These are phyloP conservation scores for Stachybotrys chartarum DNA, from an alignment of 2,329 filamentous ascomycete species.

Conservation along the genomic window DNA sequence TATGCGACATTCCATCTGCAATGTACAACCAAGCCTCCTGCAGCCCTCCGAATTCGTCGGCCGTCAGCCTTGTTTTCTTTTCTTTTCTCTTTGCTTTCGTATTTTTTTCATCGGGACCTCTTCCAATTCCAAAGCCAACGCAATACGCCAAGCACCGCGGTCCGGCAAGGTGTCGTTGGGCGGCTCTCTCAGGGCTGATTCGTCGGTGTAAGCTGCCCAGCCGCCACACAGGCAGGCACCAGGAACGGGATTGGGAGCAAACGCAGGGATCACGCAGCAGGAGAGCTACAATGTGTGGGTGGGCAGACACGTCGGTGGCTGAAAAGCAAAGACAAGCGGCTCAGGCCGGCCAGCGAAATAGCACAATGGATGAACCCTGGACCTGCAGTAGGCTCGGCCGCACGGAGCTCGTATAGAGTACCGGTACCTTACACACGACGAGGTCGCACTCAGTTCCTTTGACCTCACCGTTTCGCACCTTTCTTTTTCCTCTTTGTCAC, in stretches of 20 bases:
- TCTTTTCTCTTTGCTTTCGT: not conserved
- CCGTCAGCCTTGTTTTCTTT: not conserved
- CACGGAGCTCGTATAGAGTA: not conserved
- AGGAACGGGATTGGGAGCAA: not conserved
- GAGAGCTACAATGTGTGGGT: not conserved
- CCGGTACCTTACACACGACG: not conserved
- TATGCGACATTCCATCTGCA: not conserved
- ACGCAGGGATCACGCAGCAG: not conserved
- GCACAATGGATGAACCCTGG: slow-evolving; percentile 5
- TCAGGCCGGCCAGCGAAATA: not conserved
- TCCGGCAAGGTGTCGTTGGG: not conserved
- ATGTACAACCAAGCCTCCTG: too few relatives aligned
- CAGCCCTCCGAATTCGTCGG: too few relatives aligned
- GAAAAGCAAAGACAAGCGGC: not conserved
- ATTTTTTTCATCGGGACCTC: not conserved
- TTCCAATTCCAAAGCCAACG: too few relatives aligned
- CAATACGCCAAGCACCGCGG: not conserved
- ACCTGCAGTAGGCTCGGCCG: slow-evolving; percentile 13
- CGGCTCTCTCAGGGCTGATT: not conserved
- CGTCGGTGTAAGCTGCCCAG: not conserved
- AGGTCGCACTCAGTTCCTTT: not conserved
- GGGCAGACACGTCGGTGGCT: not conserved
- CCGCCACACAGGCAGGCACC: not conserved
- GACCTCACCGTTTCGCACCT: not conserved
- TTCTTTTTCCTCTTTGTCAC: not conserved